Evolutionary conservation across 805 yeast genomes (phyloP), one percentile per base, ranked within the genome.

Genomic region (Gaillardinia entomophila): DNA sequence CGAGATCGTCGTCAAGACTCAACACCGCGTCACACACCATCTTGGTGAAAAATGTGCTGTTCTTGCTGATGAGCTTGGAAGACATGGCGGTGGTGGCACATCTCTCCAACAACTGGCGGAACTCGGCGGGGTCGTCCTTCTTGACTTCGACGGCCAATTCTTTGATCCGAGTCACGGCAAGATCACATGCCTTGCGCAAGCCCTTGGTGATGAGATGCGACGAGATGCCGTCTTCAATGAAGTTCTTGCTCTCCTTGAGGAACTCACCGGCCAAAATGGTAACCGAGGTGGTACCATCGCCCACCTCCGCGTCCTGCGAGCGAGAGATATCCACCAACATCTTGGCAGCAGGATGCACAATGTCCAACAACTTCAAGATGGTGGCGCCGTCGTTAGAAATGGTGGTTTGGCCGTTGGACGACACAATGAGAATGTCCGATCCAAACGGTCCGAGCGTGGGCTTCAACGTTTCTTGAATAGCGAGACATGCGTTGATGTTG

Each of bases 301-400:
- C 98, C 43, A 92, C 96, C 60, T 90, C 97, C 38, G 94, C 95
- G 57, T 90, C 98, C 65, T 90, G 98, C 3, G 95, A 88, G 56
- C 94, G 82, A 12, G 96, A 84, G 36, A 90, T 84, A 55, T 90
- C 95, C 33, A 90, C 98, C 45, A 90, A 67, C 38, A 90, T 89
- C 58, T 87, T 88, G 10, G 98, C 98, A 8, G 99, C 98, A 7
- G 99, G 98, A 52, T 92, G 98, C 16, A 92, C 96, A 35, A 92
- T 94, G 53, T 92, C 98, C 45, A 92, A 65, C 36, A 92, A 70
- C 55, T 82, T 86, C 56, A 92, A 68, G 48, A 92, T 90, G 2
- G 99, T 92, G 26, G 98, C 98, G 45, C 98, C 98, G 56, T 92
- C 98, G 59, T 92, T 92, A 27, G 99, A 90, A 45, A 92, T 89